Base-by-base conservation (phyloP, 1,284 basidiomycete genomes). In the Trichosporon faecale region DNA sequence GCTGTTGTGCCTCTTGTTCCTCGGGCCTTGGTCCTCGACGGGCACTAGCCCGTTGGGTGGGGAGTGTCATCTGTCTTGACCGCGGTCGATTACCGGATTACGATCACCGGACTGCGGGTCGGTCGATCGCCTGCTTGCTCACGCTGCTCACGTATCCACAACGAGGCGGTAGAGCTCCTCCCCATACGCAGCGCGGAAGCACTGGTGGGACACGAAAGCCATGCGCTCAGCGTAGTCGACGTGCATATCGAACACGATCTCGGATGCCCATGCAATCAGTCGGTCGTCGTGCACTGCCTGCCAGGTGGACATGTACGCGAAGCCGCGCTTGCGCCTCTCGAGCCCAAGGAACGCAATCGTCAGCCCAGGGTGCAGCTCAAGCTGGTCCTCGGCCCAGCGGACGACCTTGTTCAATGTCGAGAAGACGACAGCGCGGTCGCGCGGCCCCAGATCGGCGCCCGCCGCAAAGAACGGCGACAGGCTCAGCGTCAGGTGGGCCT, bases 321-420 rank as follows among this genome's bases (percentile, higher is more conserved):
- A 61, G 3, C 57, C 57, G 57, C 57, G 27, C 16, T 21, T 18
- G 4, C 57, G 27, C 4, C 29, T 6, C 31, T 61, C 57, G 27
- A 61, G 57, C 3, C 57, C 57, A 5, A 61, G 29, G 18, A 61
- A 33, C 7, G 57, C 57, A 18, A 61, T 61, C 16, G 57, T 61
- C 57, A 61, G 16, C 18, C 27, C 57, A 3, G 57, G 57, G 29
- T 61, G 11, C 2, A 61, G 57, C n/a, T 29, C 27, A 29, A 61
- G 57, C 57, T 61, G 57, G 57, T 61, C 57, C 31, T 31, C 57
- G 57, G 57, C 57, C 57, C 57, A 61, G 57, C 57, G 57, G 2
- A 61, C 23, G 18, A 61, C 29, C 5, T 61, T 31, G 27, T 61
- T 61, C 16, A 61, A 29, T n/a, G 57, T 61, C 27, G 57, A 31